Conservation (phyloP, 1,284 basidiomycete genomes). For the Phellopilus nigrolimitatus region DNA sequence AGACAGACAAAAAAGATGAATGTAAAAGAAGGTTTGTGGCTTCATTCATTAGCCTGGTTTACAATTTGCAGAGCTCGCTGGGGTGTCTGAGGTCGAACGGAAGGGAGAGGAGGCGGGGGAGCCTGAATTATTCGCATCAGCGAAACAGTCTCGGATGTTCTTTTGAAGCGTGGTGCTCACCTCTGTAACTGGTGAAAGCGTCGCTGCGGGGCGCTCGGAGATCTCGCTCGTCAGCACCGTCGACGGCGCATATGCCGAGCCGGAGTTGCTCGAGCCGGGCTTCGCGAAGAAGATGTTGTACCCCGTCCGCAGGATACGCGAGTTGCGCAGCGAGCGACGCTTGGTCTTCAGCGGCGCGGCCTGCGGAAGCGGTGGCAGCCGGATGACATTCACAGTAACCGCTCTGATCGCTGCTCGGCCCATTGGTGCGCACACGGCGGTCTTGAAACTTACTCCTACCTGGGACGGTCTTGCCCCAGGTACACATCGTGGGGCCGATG, state of each 20-base stretch:
- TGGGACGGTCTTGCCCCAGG: too few relatives aligned
- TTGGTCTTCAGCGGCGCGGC: neutral
- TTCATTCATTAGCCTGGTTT: slow-evolving; percentile 7
- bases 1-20: neutral
- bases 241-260: slow-evolving; percentile 16
- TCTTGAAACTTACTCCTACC: too few relatives aligned
- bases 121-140: slow-evolving; percentile 4
- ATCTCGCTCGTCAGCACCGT: slow-evolving; percentile 18
- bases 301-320: slow-evolving; percentile 15
- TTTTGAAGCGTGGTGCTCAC: neutral
- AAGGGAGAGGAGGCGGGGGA: slow-evolving; percentile 14
- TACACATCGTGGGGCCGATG: neutral
- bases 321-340: slow-evolving; percentile 14
- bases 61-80: slow-evolving; percentile 8
- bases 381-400: neutral
- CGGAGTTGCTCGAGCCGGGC: slow-evolving; percentile 17
- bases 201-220: slow-evolving; percentile 16
- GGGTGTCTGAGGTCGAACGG: slow-evolving; percentile 1
- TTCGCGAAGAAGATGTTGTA: slow-evolving; percentile 17
- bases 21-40: neutral
- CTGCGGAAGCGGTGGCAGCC: too few relatives aligned
- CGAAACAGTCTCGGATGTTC: neutral
- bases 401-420: neutral
- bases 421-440: too few relatives aligned
- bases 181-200: slow-evolving; percentile 17